Percentiles rank a stretch among this genome's conserved stretches.
Conservation (phyloP, 805 yeast species). For the Candida ipomoeae region DNA sequence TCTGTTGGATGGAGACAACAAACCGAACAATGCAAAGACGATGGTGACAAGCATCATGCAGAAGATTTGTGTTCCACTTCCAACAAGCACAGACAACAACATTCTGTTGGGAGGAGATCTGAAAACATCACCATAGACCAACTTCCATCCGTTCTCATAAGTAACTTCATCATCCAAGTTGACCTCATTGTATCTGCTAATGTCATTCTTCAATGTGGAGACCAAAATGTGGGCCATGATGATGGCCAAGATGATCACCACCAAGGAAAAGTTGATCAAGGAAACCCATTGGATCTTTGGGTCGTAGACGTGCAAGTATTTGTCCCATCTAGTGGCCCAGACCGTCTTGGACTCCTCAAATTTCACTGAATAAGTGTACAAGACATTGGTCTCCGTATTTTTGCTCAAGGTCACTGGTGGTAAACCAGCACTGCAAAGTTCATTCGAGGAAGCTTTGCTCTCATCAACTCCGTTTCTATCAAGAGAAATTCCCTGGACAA, state of each 20-base stretch:
- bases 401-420: constrained; percentile 47
- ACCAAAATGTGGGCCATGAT: constrained; percentile 75
- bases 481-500: constrained; percentile 65
- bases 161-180: constrained; percentile 82
- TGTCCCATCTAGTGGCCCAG: constrained; percentile 99
- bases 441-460: constrained; percentile 21
- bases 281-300: constrained; percentile 97
- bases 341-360: constrained; percentile 68
- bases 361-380: constrained; percentile 77
- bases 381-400: constrained; percentile 51
- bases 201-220: constrained; percentile 79
- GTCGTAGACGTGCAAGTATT: constrained; percentile 84
- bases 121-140: constrained; percentile 92
- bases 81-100: constrained; percentile 74
- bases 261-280: constrained; percentile 75
- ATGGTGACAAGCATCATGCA: constrained; percentile 72
- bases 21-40: constrained; percentile 80
- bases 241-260: constrained; percentile 71
- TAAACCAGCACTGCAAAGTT: constrained; percentile 29
- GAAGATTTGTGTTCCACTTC: constrained; percentile 83
- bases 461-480: constrained; percentile 27
- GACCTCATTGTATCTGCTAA: constrained; percentile 82
- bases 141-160: constrained; percentile 96
- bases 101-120: constrained; percentile 72
- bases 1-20: constrained; percentile 89